Evolutionary conservation across 768 basidiomycete species (phyloP), one percentile per base, ranked within the genome.

Genomic region (Termitomyces sp.): DNA sequence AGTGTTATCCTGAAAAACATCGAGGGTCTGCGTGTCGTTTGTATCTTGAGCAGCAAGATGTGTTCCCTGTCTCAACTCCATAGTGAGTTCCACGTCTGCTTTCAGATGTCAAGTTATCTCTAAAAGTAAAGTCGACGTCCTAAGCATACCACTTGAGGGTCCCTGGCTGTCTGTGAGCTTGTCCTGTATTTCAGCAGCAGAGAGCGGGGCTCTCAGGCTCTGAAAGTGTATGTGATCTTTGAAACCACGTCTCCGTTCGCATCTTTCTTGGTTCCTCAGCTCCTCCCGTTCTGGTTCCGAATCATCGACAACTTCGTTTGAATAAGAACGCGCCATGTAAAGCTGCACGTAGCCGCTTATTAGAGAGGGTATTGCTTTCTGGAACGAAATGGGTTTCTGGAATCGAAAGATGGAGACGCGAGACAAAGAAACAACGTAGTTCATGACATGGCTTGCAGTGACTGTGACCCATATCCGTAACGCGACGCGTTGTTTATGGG

Each of bases 261-360:
- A 38, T 39, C 40, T 56, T 50, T 66, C 65, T 47, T 63, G 56
- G 32, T 53, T 56, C 51, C 66, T 72, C 36, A 61, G 45, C 58
- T 69, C 70, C 60, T 81, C 78, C 53, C 85, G 74, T 65, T 89
- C 88, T 18, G 86, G 86, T 66, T 89, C 88, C 0, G 87, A 89
- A 68, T 90, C 88, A 27, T 81, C 83, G 4, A 88, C 77, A 31
- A 81, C 59, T 53, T 83, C 82, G 29, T 62, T 53, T 45, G 52
- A 54, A 29, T 52, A 32, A 31, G 33, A 10, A 39, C 25, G 25
- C 12, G 22, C n/a, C 55, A 60, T 58, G 5, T 15, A 39, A 31
- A n/a, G 20, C 18, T 0, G 15, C 20, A 5, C 22, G 46, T 23
- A n/a, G 20, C 45, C 27, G 13, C n/a, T 39, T 13, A 2, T 45